Conservation (phyloP, 345 rosid genomes). For the Nasturtium officinale region DNA sequence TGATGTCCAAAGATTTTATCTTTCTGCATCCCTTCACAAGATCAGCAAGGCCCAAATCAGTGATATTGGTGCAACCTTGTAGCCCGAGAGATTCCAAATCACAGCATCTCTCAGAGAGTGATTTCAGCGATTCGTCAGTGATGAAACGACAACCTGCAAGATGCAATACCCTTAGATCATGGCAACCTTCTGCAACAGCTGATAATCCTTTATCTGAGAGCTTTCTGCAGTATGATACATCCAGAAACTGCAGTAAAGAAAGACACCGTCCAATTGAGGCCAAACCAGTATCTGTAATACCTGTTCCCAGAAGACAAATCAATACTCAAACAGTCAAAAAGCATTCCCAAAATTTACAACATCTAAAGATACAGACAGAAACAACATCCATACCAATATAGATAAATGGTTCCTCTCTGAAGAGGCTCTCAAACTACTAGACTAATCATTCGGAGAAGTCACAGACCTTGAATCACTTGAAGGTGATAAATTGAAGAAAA, state of each 20-base stretch:
- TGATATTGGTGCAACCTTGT: slow-evolving; percentile 73
- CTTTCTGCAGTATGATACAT: slow-evolving; percentile 86
- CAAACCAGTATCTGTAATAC: slow-evolving; percentile 80
- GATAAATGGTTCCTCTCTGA: background rate
- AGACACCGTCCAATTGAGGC: slow-evolving; percentile 67
- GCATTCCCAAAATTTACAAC: background rate
- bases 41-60: slow-evolving; percentile 66
- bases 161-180: slow-evolving; percentile 59
- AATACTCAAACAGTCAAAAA: background rate
- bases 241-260: slow-evolving; percentile 71
- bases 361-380: background rate
- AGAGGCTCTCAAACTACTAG: background rate
- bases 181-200: slow-evolving; percentile 78
- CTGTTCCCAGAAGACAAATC: slow-evolving; percentile 44
- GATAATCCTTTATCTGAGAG: slow-evolving; percentile 80
- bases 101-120: slow-evolving; percentile 64
- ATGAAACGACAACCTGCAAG: slow-evolving; percentile 77
- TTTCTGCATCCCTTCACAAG: slow-evolving; percentile 70
- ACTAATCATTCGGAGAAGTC: background rate
- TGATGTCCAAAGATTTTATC: slow-evolving; percentile 67
- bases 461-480: background rate
- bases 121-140: slow-evolving; percentile 52
- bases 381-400: slow-evolving; percentile 20
- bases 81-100: slow-evolving; percentile 65
- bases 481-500: background rate